Evolutionary conservation across 176 grass and related monocot genomes (phyloP).

Genomic region (Musa schizocarpa): DNA sequence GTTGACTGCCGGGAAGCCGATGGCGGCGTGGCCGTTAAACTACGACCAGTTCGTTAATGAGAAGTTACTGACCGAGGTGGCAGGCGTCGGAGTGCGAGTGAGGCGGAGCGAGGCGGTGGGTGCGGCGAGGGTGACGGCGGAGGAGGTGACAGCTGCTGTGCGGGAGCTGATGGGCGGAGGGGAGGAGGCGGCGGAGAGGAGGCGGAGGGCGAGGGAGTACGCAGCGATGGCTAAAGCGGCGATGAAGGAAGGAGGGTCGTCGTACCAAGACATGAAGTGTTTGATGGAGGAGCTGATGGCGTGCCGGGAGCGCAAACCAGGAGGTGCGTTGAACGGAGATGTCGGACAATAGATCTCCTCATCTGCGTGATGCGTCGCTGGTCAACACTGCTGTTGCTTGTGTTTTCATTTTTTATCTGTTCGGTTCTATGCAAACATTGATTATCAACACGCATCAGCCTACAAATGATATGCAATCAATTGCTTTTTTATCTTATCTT

Average conservation of each 20-base stretch:
- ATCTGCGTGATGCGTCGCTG: too few relatives aligned
- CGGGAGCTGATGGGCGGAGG: not conserved
- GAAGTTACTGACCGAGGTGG: not conserved
- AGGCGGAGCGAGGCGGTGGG: not conserved
- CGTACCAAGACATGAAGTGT: not conserved
- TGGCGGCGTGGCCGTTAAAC: not conserved
- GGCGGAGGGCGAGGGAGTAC: slow-evolving; percentile 3
- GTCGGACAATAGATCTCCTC: too few relatives aligned
- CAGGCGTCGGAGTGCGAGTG: not conserved
- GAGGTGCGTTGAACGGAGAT: too few relatives aligned
- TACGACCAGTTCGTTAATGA: slow-evolving; percentile 8
- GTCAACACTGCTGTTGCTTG: too few relatives aligned
- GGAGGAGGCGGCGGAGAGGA: slow-evolving; percentile 3
- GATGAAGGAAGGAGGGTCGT: slow-evolving; percentile 6
- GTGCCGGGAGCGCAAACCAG: too few relatives aligned
- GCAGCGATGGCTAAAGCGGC: not conserved
- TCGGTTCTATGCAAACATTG: too few relatives aligned
- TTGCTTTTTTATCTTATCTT: too few relatives aligned
- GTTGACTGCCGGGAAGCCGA: slow-evolving; percentile 12
- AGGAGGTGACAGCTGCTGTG: not conserved
- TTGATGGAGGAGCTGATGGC: slow-evolving; percentile 2
- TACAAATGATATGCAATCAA: too few relatives aligned
- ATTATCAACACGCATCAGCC: too few relatives aligned
- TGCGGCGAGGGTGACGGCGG: not conserved
- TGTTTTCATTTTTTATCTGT: too few relatives aligned